A percentile compares a stretch with the other conserved stretches of the same genome.
phyloP scores from a whole-genome alignment of 257 asterid genomes.

The Lycium ferocissimum region DNA sequence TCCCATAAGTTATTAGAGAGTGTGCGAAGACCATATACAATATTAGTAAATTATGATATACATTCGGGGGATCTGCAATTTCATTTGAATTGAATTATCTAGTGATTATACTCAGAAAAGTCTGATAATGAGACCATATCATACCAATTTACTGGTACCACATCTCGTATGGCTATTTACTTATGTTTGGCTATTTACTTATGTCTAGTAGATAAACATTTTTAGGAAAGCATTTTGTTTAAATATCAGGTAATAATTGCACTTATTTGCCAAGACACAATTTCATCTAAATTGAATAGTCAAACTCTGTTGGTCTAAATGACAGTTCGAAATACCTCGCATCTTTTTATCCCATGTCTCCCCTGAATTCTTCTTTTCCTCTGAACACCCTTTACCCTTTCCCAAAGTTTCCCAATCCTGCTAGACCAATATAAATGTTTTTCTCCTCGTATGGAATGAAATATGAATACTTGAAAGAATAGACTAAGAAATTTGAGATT shows the following conservation, averaged over 20 bases:
- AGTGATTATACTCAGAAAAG: neutral
- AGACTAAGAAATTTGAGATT: neutral
- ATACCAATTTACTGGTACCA: neutral
- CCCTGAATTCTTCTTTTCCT: neutral
- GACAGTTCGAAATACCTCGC: neutral
- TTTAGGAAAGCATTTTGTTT: neutral
- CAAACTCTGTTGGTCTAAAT: neutral
- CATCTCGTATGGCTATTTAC: neutral
- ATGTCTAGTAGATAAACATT: neutral
- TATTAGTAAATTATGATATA: no score
- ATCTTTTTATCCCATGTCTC: neutral
- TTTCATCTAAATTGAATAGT: neutral
- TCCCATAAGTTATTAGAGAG: neutral
- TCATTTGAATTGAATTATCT: no score
- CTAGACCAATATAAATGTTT: neutral
- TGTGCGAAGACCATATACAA: no score
- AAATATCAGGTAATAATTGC: neutral
- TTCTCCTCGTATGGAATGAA: neutral
- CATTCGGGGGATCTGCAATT: no score
- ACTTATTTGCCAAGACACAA: neutral
- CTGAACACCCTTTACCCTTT: neutral
- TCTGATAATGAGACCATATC: neutral
- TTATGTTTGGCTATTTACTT: neutral
- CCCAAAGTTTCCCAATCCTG: neutral
- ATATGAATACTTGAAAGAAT: neutral